phyloP scores from a whole-genome alignment of 129 eudicot genomes.

The Centella asiatica region DNA sequence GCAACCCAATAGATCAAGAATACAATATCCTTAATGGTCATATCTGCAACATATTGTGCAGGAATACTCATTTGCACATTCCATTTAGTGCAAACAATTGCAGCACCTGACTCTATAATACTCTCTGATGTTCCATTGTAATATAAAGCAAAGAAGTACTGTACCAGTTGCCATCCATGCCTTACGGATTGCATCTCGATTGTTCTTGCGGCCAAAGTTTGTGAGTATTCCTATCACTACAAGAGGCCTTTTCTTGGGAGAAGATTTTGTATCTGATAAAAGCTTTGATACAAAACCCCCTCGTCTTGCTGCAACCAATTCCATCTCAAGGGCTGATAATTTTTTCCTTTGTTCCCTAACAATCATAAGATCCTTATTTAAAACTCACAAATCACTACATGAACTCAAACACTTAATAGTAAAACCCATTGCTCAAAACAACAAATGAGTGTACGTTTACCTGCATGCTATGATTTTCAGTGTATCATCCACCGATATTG shows the following conservation, averaged over 20 bases:
- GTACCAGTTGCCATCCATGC: slow-evolving; percentile 94
- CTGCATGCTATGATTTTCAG: slow-evolving; percentile 84
- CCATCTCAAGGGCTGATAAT: slow-evolving; percentile 80
- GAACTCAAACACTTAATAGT: background rate
- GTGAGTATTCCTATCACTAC: slow-evolving; percentile 83
- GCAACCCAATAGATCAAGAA: no score
- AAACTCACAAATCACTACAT: slow-evolving; percentile 10
- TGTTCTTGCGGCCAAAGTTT: slow-evolving; percentile 78
- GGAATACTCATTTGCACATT: no score
- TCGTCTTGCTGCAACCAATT: slow-evolving; percentile 70
- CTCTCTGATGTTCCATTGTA: background rate
- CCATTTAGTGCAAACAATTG: no score
- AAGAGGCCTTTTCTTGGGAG: slow-evolving; percentile 47
- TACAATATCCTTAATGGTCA: no score
- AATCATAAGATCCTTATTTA: slow-evolving; percentile 28
- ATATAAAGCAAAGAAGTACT: slow-evolving; percentile 23
- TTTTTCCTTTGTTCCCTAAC: slow-evolving; percentile 93
- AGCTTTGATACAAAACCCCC: slow-evolving; percentile 71
- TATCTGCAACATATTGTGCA: no score
- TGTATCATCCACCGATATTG: slow-evolving; percentile 86
- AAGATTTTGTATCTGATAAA: slow-evolving; percentile 25
- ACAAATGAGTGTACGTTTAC: slow-evolving; percentile 29
- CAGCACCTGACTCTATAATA: background rate
- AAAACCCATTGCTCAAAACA: background rate
- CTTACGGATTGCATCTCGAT: slow-evolving; percentile 81